phyloP scores from a whole-genome alignment of 257 asterid genomes.

The Solanum stenotomum region DNA sequence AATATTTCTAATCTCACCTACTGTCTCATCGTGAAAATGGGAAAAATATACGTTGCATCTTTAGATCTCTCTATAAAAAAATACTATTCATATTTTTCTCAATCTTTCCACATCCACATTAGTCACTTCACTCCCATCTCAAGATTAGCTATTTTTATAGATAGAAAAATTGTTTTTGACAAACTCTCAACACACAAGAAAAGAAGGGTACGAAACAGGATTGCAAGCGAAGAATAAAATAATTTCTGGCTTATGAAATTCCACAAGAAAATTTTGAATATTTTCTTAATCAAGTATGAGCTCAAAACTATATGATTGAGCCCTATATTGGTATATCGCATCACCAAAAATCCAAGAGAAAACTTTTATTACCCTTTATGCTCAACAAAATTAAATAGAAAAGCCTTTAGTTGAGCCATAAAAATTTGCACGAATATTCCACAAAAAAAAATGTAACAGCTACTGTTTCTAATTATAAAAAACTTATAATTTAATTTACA shows the following conservation, averaged over 20 bases:
- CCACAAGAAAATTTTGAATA: not conserved
- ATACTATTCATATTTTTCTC: not conserved
- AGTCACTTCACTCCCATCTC: not conserved
- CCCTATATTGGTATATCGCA: not conserved
- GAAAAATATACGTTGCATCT: not conserved
- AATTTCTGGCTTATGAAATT: not conserved
- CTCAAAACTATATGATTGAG: too few relatives aligned
- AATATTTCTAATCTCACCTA: not conserved
- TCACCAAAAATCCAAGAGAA: not conserved
- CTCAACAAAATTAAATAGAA: not conserved
- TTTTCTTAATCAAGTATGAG: not conserved
- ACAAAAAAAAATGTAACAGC: not conserved
- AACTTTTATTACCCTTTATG: too few relatives aligned
- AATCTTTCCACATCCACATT: not conserved
- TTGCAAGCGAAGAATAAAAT: too few relatives aligned
- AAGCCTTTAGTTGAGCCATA: not conserved
- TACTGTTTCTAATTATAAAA: not conserved
- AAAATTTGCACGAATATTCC: not conserved
- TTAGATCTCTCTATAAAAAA: not conserved
- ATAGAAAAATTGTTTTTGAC: too few relatives aligned
- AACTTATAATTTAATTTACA: not conserved
- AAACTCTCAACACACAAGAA: not conserved
- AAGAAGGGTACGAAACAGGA: too few relatives aligned
- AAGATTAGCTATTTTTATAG: not conserved
- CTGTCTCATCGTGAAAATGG: not conserved